Conservation (phyloP, 768 basidiomycete species). For the Pleurotus pulmonarius region DNA sequence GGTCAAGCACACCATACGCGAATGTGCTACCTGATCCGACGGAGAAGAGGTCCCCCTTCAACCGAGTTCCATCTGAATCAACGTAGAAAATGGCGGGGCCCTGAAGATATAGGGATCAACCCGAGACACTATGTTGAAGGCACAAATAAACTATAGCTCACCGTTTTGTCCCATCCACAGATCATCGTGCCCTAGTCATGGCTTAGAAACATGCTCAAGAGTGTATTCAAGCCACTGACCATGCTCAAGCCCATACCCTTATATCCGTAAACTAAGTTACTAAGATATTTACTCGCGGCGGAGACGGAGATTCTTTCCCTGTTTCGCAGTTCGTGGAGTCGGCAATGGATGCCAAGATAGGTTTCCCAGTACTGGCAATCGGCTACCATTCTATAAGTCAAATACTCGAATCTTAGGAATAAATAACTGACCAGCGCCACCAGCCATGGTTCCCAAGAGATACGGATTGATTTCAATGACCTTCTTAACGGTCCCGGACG, state of each 20-base stretch:
- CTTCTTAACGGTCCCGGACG: slow-evolving; percentile 97
- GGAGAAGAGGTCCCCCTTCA: slow-evolving; percentile 97
- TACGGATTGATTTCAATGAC: slow-evolving; percentile 99
- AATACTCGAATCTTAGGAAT: neutral
- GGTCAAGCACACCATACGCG: slow-evolving; percentile 98
- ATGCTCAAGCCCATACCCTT: slow-evolving; percentile 99
- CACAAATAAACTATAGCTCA: slow-evolving; percentile 28
- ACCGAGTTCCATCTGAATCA: slow-evolving; percentile 92
- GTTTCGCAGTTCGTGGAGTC: slow-evolving; percentile 94
- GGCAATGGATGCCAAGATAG: slow-evolving; percentile 96
- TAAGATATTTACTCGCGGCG: slow-evolving; percentile 97
- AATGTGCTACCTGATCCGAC: slow-evolving; percentile 98
- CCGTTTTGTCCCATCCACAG: slow-evolving; percentile 99
- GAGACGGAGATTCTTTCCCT: slow-evolving; percentile 97
- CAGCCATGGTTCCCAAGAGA: slow-evolving; percentile 99
- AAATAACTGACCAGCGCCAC: slow-evolving; percentile 78
- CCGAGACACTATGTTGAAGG: neutral
- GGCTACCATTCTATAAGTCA: slow-evolving; percentile 39
- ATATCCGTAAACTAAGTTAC: slow-evolving; percentile 96
- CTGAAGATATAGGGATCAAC: slow-evolving; percentile 27
- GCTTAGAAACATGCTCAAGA: too few relatives aligned
- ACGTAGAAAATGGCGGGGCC: slow-evolving; percentile 97
- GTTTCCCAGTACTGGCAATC: slow-evolving; percentile 99
- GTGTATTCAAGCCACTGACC: slow-evolving; percentile 45
- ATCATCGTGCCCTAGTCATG: slow-evolving; percentile 93